Evolutionary conservation across 2,329 filamentous ascomycete genomes (phyloP).

Genomic region (Ophiosphaerella herpotricha): DNA sequence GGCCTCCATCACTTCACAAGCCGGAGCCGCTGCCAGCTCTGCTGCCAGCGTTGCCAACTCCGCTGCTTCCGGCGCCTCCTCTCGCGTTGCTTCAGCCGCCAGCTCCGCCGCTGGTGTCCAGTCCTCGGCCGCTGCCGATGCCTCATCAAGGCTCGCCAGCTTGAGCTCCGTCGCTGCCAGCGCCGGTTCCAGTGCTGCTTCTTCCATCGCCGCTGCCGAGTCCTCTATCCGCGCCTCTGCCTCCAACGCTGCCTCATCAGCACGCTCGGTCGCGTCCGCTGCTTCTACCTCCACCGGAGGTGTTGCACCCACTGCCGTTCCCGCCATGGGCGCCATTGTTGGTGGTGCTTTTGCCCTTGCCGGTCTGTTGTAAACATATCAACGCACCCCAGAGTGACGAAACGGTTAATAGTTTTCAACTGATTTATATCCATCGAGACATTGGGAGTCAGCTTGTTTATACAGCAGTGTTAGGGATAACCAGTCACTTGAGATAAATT

Average conservation of each 20-base stretch:
- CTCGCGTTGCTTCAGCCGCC: conserved; percentile 9
- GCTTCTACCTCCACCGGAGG: conserved; percentile 13
- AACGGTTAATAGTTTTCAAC: not conserved
- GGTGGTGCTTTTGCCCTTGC: conserved; percentile 38
- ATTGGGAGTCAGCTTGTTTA: conserved; percentile 14
- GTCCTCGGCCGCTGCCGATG: conserved; percentile 18
- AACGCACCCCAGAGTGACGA: too few relatives aligned
- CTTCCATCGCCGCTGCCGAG: not conserved
- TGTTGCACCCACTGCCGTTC: conserved; percentile 30
- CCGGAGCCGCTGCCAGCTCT: conserved; percentile 7
- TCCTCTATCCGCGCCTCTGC: conserved; percentile 8
- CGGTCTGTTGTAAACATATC: conserved; percentile 37
- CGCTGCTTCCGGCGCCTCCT: conserved; percentile 6
- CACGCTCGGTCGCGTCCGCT: conserved; percentile 15
- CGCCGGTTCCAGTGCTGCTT: conserved; percentile 8
- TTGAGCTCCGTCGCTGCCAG: conserved; percentile 14
- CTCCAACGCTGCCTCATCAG: conserved; percentile 6
- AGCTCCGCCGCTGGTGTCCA: conserved; percentile 10
- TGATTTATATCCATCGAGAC: not conserved
- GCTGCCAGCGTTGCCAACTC: conserved; percentile 6
- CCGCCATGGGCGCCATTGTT: conserved; percentile 38
- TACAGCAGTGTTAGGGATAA: conserved; percentile 3
- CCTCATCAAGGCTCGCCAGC: conserved; percentile 20
- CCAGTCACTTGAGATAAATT: conserved; percentile 5
- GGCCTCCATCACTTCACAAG: conserved; percentile 7